Percentiles rank a stretch among this genome's conserved stretches.
Evolutionary conservation across 1,139 yeast genomes (phyloP).

Genomic region (Candida buenavistaensis): DNA sequence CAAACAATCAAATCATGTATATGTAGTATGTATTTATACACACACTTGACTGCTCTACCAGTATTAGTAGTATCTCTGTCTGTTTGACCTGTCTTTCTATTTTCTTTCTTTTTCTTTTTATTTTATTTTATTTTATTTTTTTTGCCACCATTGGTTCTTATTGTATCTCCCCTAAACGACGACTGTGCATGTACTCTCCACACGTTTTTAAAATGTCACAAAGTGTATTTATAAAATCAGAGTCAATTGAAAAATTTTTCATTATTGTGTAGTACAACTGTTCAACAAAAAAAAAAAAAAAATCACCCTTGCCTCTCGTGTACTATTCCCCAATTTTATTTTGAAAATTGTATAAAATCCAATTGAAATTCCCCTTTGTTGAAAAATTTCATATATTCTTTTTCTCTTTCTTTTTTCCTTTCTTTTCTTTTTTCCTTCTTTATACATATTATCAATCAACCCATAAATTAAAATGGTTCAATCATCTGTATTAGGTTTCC

Average conservation of each 20-base stretch:
- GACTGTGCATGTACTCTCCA: no score
- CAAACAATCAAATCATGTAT: no score
- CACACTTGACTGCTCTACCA: no score
- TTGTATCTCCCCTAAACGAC: not conserved
- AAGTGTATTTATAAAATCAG: no score
- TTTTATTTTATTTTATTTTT: no score
- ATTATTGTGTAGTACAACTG: not conserved
- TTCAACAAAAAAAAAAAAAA: no score
- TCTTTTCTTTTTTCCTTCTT: slow-evolving; percentile 4
- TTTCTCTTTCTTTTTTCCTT: slow-evolving; percentile 6
- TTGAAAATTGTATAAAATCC: slow-evolving; percentile 3
- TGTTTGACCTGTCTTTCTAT: no score
- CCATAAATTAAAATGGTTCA: slow-evolving; percentile 65
- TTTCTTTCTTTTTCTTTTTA: no score
- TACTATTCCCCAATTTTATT: not conserved
- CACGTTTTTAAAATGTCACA: no score
- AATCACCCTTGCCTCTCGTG: slow-evolving; percentile 1
- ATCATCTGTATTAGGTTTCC: slow-evolving; percentile 98
- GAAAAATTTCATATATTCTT: slow-evolving; percentile 1
- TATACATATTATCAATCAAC: slow-evolving; percentile 5
- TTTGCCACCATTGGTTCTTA: not conserved
- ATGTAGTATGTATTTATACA: no score
- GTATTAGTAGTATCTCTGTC: no score
- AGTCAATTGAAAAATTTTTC: no score
- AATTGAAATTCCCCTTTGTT: slow-evolving; percentile 4